Evolutionary conservation across 441 rosid species (phyloP), one percentile per base, ranked within the genome.

Genomic region (Breynia disticha): DNA sequence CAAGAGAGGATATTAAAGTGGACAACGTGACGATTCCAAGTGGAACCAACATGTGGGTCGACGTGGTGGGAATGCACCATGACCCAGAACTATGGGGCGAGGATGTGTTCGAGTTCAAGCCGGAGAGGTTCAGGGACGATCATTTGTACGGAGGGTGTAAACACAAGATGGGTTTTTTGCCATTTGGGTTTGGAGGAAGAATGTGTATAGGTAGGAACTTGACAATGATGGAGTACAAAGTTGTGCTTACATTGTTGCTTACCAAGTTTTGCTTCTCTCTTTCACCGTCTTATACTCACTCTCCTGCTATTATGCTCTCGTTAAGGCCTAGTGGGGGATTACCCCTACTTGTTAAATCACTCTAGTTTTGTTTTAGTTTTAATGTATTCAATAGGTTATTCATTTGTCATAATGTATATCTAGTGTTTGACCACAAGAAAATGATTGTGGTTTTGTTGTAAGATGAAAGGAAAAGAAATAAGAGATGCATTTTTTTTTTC

Each of bases 161-260:
- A 44, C 83, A 75, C 58, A 89, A 84, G 70, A 89, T 93, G 97
- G 97, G 96, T 3, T 93, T 71, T 59, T 63, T 89, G 83, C 99
- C 99, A 1, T 93, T 93, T 48, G 99, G 99, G 20, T 93, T 86
- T 10, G 99, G 99, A 41, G 96, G 97, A 16, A 85, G 99, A 57
- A 89, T 86, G 97, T 93, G 99, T 49, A 64, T 93, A 0, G 97
- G 97, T 2, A 72, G 86, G 70, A 87, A 84, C 63, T 66, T 87
- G 76, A 70, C 83, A 0, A 62, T 49, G 42, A 80, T 86, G 93
- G 96, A 93, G 72, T 86, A 89, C 41, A 89, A 83, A 76, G 58
- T 83, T 57, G 90, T 84, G 4, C 56, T 93, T 18, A 73, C 89
- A 16, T 65, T 75, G 42, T 68, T 87, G 37, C 79, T 93, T 48